These are phyloP conservation scores for Exobasidium rhododendri DNA, from an alignment of 1,284 basidiomycete species.

Conservation along the genomic window DNA sequence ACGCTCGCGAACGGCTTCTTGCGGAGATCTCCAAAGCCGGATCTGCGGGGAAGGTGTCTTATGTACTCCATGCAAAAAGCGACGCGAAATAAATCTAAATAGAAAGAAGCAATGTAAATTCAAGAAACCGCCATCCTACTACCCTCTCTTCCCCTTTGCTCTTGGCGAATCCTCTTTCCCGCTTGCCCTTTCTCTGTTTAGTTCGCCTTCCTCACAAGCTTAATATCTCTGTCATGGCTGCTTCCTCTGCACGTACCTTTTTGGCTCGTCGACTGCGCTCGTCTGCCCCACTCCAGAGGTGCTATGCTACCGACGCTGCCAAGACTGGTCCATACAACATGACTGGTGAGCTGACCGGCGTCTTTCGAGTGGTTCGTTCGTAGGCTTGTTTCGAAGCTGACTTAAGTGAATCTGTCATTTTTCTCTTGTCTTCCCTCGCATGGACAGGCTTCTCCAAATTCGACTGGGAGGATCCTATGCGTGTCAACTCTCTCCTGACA, in stretches of 20 bases:
- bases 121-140: no score
- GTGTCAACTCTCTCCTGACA: constrained; percentile 60
- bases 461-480: constrained; percentile 64
- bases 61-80: no score
- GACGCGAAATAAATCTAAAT: no score
- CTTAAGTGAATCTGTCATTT: neutral
- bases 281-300: neutral
- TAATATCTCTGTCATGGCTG: neutral
- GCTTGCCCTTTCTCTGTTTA: neutral
- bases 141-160: neutral
- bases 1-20: no score
- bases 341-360: constrained; percentile 31
- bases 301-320: constrained; percentile 5
- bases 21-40: no score
- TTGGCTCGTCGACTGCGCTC: neutral
- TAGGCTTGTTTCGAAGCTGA: neutral
- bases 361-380: neutral
- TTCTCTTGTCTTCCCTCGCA: neutral
- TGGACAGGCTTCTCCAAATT: constrained; percentile 61
- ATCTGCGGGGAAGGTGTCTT: no score
- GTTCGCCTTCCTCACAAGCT: neutral
- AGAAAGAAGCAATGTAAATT: no score
- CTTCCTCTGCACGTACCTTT: neutral
- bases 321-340: constrained; percentile 26
- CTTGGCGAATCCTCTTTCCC: no score